Evolutionary conservation across 805 yeast species (phyloP), one percentile per base, ranked within the genome.

Genomic region (Candida methanosorbosa): DNA sequence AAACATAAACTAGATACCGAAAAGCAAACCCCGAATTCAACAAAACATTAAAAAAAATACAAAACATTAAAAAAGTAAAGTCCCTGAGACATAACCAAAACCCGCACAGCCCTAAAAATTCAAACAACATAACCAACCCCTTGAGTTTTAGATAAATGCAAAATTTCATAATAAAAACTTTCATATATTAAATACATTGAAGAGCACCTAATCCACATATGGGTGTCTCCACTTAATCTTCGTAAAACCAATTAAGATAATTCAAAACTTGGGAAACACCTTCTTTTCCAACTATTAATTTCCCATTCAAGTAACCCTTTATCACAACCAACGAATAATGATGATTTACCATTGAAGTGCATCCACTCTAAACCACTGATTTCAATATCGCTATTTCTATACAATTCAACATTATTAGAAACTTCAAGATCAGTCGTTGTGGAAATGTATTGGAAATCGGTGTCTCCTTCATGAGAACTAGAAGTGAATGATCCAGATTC

Each of bases 241-340:
- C n/a, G n/a, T n/a, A n/a, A n/a, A n/a, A n/a, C n/a, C n/a, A n/a
- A n/a, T 56, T 46, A 70, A 36, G 67, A 61, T 33, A 67, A 57
- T 37, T 64, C 69, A 43, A 63, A 73, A 36, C 78, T 66, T 3
- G 81, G 78, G 42, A 73, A 73, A 37, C 79, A 71, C 38, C 81
- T 60, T 47, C 84, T 63, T 21, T 73, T 71, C 70, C 77, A 70
- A 13, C 73, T 66, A 45, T 81, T 81, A 31, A 83, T 68, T 29
- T 71, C 73, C 87, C 90, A 83, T 43, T 68, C 64, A 30, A 78
- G 64, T 16, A 84, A 60, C 1, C 94, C 94, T 29, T 70, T 73
- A 39, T 75, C 78, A 34, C 76, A 68, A 1, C 84, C 88, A 24
- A 81, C 71, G 6, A 75, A 60, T 26, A 81, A 52, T 25, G 68